A percentile compares a stretch with the other conserved stretches of the same genome.
These are phyloP conservation scores for Talaromyces sp. DNA, from an alignment of 2,329 filamentous ascomycete genomes.

Conservation along the genomic window DNA sequence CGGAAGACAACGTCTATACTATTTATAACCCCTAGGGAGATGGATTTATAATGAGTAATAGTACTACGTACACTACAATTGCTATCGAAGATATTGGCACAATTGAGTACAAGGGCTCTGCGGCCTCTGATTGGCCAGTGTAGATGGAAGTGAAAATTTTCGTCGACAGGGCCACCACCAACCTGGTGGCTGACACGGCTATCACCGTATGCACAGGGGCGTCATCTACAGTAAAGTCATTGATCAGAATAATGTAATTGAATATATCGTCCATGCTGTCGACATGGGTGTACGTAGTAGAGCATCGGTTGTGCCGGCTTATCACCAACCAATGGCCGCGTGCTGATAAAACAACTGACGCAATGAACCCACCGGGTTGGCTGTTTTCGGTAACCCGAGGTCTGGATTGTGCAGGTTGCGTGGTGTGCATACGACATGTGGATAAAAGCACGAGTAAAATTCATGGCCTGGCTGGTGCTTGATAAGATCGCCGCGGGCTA, in stretches of 20 bases:
- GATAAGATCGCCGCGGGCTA: neutral
- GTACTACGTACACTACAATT: neutral
- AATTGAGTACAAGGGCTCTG: neutral
- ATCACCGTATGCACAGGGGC: neutral
- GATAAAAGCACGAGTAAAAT: neutral
- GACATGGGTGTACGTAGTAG: neutral
- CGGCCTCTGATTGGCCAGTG: neutral
- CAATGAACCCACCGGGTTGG: constrained; percentile 17
- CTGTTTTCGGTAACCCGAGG: constrained; percentile 10
- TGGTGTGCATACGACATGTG: neutral
- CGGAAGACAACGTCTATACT: neutral
- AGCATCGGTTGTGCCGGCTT: constrained; percentile 1
- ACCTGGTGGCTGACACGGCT: neutral
- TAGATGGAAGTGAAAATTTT: neutral
- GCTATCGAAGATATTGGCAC: neutral
- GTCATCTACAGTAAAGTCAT: neutral
- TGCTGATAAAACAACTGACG: neutral
- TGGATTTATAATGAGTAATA: neutral
- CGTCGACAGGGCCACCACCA: neutral
- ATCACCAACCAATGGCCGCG: neutral
- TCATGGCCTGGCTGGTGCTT: neutral
- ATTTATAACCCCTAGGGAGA: neutral
- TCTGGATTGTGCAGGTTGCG: neutral
- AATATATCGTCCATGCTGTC: neutral
- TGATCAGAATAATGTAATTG: neutral